phyloP scores from a whole-genome alignment of 768 basidiomycete species.

The Antrodiella citrinella region DNA sequence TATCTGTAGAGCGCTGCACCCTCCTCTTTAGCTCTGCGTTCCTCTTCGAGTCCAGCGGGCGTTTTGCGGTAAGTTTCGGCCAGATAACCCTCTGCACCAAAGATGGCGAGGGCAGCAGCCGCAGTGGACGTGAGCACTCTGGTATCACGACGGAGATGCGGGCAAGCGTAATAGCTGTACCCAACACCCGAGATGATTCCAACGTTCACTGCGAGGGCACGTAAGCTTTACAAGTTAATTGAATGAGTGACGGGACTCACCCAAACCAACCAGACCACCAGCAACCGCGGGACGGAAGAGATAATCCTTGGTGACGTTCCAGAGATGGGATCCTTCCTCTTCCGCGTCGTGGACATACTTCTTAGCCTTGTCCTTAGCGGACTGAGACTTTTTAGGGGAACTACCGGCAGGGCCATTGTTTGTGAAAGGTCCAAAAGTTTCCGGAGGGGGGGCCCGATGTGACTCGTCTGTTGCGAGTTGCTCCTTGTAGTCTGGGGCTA shows the following conservation, averaged over 20 bases:
- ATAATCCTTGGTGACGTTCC: slow-evolving; percentile 42
- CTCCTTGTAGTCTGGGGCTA: slow-evolving; percentile 40
- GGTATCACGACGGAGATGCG: slow-evolving; percentile 51
- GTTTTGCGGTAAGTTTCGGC: slow-evolving; percentile 55
- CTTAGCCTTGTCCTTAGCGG: slow-evolving; percentile 21
- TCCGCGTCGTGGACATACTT: slow-evolving; percentile 34
- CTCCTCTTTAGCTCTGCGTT: slow-evolving; percentile 47
- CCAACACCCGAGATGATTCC: slow-evolving; percentile 57
- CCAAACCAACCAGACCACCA: slow-evolving; percentile 63
- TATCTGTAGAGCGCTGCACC: slow-evolving; percentile 47
- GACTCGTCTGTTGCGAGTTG: slow-evolving; percentile 31
- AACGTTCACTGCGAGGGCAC: slow-evolving; percentile 49
- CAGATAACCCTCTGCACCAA: slow-evolving; percentile 56
- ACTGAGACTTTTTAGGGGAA: slow-evolving; percentile 13
- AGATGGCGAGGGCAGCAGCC: slow-evolving; percentile 45
- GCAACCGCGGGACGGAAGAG: slow-evolving; percentile 61
- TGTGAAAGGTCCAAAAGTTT: slow-evolving; percentile 27
- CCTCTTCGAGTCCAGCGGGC: slow-evolving; percentile 47
- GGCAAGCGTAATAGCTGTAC: slow-evolving; percentile 55
- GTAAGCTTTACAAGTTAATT: neutral
- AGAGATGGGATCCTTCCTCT: slow-evolving; percentile 45
- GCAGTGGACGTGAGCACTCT: slow-evolving; percentile 43
- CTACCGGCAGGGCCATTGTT: slow-evolving; percentile 18
- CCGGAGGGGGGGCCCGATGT: slow-evolving; percentile 13
- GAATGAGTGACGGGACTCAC: slow-evolving; percentile 29